Conservation (phyloP, 106 monocot genomes). For the Phalaenopsis equestris region DNA sequence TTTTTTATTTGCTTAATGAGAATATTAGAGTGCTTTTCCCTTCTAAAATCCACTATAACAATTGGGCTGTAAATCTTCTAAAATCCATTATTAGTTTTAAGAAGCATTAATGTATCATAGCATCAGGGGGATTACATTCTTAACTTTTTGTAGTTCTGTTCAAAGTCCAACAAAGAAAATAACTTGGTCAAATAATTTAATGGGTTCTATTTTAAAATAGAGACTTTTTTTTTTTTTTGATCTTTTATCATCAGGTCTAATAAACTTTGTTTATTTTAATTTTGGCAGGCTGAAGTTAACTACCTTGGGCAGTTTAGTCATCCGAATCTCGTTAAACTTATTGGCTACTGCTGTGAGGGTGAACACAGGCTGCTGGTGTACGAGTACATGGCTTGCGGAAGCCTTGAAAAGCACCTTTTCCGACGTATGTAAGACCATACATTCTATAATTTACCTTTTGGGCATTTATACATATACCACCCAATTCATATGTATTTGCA, state of each 20-base stretch:
- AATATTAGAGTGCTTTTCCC: no score
- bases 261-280: not conserved
- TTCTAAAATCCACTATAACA: no score
- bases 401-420: conserved; percentile 70
- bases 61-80: no score
- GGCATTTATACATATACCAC: no score
- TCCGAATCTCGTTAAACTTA: conserved; percentile 69
- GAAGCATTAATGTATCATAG: not conserved
- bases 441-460: not conserved
- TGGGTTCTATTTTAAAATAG: not conserved
- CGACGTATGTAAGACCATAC: conserved; percentile 31
- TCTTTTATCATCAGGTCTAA: not conserved
- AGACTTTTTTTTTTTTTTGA: not conserved
- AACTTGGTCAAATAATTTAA: not conserved
- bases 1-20: no score
- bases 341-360: conserved; percentile 72
- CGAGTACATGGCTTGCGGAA: conserved; percentile 71
- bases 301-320: conserved; percentile 70
- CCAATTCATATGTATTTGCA: no score
- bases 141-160: not conserved
- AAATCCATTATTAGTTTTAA: not conserved
- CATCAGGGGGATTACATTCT: not conserved
- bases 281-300: conserved; percentile 62
- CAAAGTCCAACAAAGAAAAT: not conserved
- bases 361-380: conserved; percentile 56